Conservation (phyloP, 208 protist genomes). For the Crithidia sp. region DNA sequence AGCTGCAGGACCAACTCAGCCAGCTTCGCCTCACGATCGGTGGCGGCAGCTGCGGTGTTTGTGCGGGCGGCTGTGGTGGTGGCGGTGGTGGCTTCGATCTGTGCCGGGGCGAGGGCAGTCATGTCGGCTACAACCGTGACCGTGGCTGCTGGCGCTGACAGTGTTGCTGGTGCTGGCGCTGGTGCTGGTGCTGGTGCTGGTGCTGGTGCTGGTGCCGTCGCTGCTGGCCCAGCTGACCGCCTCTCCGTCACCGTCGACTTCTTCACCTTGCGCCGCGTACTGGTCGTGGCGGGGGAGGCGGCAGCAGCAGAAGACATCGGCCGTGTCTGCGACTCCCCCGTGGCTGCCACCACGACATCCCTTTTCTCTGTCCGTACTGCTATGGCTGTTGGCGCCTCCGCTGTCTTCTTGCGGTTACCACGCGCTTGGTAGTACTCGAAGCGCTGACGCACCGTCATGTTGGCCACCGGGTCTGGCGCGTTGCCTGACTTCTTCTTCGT, state of each 20-base stretch:
- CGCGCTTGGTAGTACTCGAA: conserved; percentile 10
- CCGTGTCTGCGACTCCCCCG: not conserved
- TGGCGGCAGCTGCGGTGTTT: not conserved
- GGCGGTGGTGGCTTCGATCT: not conserved
- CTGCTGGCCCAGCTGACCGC: not conserved
- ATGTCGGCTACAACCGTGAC: too few species aligned
- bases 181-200: not conserved
- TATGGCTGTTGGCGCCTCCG: not conserved
- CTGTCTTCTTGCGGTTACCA: conserved; percentile 2
- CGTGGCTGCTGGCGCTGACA: too few species aligned
- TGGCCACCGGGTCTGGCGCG: conserved; percentile 5
- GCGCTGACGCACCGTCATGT: conserved; percentile 15
- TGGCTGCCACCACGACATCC: too few species aligned
- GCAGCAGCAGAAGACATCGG: not conserved
- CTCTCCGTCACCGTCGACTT: not conserved
- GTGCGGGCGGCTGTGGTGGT: not conserved
- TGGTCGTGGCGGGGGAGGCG: not conserved
- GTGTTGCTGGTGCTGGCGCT: not conserved
- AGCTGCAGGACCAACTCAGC: conserved; percentile 13
- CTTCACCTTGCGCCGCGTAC: not conserved
- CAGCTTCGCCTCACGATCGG: conserved; percentile 11
- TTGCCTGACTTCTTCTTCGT: not conserved
- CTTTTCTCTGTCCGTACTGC: too few species aligned
- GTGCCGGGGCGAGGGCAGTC: too few species aligned
- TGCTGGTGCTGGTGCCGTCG: not conserved